Percentiles rank a stretch among this genome's conserved stretches.
Conservation (phyloP, 176 grass and related monocot species). For the Carex kokanica region DNA sequence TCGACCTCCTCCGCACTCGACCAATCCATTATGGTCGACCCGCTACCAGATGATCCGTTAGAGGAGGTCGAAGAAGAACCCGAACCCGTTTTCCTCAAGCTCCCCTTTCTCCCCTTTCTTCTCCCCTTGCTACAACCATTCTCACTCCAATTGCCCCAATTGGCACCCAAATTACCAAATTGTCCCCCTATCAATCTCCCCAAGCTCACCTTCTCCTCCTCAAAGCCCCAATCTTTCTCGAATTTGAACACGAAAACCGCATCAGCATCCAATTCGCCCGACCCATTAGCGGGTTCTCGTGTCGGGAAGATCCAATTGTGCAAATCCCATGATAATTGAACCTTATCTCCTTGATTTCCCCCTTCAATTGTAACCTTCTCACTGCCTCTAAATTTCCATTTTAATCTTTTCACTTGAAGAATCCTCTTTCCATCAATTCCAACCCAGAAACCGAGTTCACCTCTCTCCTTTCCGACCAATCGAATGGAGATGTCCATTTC, state of each 20-base stretch:
- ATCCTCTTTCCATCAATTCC: slow-evolving; percentile 53
- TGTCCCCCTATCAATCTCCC: slow-evolving; percentile 32
- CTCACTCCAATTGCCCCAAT: slow-evolving; percentile 63
- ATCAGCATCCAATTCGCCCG: slow-evolving; percentile 25
- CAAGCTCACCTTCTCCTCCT: slow-evolving; percentile 26
- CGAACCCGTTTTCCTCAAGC: slow-evolving; percentile 51
- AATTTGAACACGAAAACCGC: slow-evolving; percentile 79
- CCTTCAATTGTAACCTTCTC: slow-evolving; percentile 52
- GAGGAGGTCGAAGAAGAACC: slow-evolving; percentile 67
- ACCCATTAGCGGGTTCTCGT: slow-evolving; percentile 15
- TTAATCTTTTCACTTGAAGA: slow-evolving; percentile 59
- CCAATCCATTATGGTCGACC: slow-evolving; percentile 84
- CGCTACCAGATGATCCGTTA: slow-evolving; percentile 51
- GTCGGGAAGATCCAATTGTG: slow-evolving; percentile 72
- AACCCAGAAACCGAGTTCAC: slow-evolving; percentile 54
- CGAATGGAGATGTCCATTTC: slow-evolving; percentile 77
- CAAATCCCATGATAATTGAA: slow-evolving; percentile 80
- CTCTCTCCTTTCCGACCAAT: slow-evolving; percentile 41
- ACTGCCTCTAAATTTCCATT: slow-evolving; percentile 91
- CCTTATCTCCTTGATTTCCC: slow-evolving; percentile 18
- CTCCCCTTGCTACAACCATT: slow-evolving; percentile 39
- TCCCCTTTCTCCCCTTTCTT: slow-evolving; percentile 32
- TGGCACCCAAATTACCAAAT: not conserved
- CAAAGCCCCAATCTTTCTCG: slow-evolving; percentile 41
- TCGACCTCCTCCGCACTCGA: slow-evolving; percentile 69